These are phyloP conservation scores for Paxillus involutus DNA, from an alignment of 768 basidiomycete genomes.

Conservation along the genomic window DNA sequence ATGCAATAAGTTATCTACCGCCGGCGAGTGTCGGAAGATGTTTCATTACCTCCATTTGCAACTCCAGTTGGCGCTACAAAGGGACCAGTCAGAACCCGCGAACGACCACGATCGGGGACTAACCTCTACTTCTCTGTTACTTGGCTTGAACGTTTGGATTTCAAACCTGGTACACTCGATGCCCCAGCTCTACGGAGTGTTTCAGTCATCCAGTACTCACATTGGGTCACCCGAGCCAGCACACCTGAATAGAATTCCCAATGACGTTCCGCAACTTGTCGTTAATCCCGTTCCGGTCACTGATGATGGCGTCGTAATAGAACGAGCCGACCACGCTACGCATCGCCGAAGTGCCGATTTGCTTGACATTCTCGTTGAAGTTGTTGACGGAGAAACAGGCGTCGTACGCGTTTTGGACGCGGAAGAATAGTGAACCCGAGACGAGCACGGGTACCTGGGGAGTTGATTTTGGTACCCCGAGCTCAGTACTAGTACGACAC, in stretches of 20 bases:
- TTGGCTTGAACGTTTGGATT: slow-evolving; percentile 59
- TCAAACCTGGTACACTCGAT: slow-evolving; percentile 59
- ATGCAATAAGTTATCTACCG: no score
- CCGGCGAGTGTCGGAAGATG: no score
- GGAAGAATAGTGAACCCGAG: slow-evolving; percentile 56
- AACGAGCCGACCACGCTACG: slow-evolving; percentile 54
- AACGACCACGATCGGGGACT: not conserved
- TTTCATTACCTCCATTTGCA: slow-evolving; percentile 45
- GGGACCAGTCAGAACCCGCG: not conserved
- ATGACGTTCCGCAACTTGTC: slow-evolving; percentile 46
- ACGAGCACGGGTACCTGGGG: slow-evolving; percentile 48
- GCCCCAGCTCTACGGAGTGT: slow-evolving; percentile 45
- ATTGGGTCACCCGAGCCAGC: not conserved
- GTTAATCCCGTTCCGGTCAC: slow-evolving; percentile 55
- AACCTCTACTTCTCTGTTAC: slow-evolving; percentile 60
- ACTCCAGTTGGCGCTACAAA: slow-evolving; percentile 52
- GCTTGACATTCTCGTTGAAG: slow-evolving; percentile 47
- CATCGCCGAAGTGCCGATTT: slow-evolving; percentile 54
- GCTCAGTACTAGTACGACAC: no score
- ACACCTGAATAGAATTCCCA: slow-evolving; percentile 46
- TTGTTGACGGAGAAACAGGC: slow-evolving; percentile 53
- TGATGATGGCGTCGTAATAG: slow-evolving; percentile 48
- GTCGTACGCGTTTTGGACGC: slow-evolving; percentile 51
- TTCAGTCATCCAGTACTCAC: not conserved
- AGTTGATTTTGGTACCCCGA: not conserved